A percentile compares a stretch with the other conserved stretches of the same genome.
These are phyloP conservation scores for Auricularia auricula-judae DNA, from an alignment of 768 basidiomycete genomes.

Conservation along the genomic window DNA sequence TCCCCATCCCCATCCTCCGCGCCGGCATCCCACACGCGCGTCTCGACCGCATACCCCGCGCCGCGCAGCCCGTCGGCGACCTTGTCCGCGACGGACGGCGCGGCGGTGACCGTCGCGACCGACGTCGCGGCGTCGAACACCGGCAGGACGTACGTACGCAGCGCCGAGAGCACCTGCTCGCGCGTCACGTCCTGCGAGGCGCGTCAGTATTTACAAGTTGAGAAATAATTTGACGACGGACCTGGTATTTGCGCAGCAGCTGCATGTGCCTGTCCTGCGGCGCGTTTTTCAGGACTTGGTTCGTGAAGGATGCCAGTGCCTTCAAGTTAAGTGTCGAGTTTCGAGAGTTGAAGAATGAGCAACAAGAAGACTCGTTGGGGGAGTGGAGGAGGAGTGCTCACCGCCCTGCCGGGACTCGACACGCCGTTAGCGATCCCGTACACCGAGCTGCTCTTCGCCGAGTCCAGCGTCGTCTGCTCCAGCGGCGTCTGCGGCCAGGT, in stretches of 20 bases:
- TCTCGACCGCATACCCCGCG: slow-evolving; percentile 73
- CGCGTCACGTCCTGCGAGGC: slow-evolving; percentile 51
- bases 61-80: slow-evolving; percentile 51
- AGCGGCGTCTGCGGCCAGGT: slow-evolving; percentile 51
- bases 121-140: slow-evolving; percentile 72
- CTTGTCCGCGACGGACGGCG: slow-evolving; percentile 67
- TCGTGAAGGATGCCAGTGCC: slow-evolving; percentile 76
- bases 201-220: not conserved
- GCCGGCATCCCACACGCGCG: slow-evolving; percentile 53
- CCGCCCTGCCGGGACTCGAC: slow-evolving; percentile 80
- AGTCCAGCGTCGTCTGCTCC: slow-evolving; percentile 72
- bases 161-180: slow-evolving; percentile 57
- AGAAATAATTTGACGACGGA: slow-evolving; percentile 3
- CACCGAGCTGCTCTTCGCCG: slow-evolving; percentile 86
- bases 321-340: slow-evolving; percentile 15
- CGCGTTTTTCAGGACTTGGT: slow-evolving; percentile 85
- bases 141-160: slow-evolving; percentile 71
- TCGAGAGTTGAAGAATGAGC: not conserved
- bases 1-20: slow-evolving; percentile 34
- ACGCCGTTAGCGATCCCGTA: slow-evolving; percentile 71
- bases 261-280: slow-evolving; percentile 61
- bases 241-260: slow-evolving; percentile 62
- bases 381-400: slow-evolving; percentile 26
- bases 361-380: not conserved
- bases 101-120: slow-evolving; percentile 71